Base-by-base conservation (phyloP, 2,329 filamentous ascomycete species). In the Diplodia intermedia region DNA sequence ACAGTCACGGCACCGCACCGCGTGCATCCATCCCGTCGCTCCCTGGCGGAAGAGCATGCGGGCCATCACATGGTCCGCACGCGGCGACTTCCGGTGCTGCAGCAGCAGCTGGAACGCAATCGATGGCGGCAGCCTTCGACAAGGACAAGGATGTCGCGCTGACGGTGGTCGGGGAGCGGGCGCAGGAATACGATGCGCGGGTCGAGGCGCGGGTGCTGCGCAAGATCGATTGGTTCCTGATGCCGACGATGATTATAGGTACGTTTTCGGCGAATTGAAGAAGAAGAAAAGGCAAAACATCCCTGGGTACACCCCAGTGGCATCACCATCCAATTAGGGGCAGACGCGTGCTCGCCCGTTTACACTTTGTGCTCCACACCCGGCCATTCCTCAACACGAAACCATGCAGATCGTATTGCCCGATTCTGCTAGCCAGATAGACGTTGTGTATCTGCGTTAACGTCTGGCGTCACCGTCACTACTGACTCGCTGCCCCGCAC, bases 181-280 rank as follows among this genome's bases (percentile, higher is more conserved):
- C 80, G 3, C 84, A 85, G 69, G 74, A 77, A 3, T 81, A 89
- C 54, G 88, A 90, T 72, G 84, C 86, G 0, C 79, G 76, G 0
- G 76, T 88, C 0, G 85, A 85, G 68, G 83, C 81, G 20, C 82
- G 85, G 56, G 88, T 89, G 9, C 77, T 91, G 29, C 81, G 86
- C 57, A 91, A 91, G 79, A 90, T 91, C 63, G 89, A 91, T 72
- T 78, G 82, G 70, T 89, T 89, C 70, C 77, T 91, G 55, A 90
- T 91, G 40, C 90, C 90, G 0, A 84, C 86, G 14, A 91, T 91
- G 89, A 73, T 80, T 29, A 69, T 79, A 29, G 78, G 78, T 79
- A 73, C 15, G 73, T 69, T 43, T 11, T 33, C 33, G 43, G 20
- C n/a, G 43, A 20, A 47, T 47, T 47, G 43, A 47, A 20, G 43